Conservation (phyloP, 2,329 filamentous ascomycete genomes). For the Trichoderma brevicompactum region DNA sequence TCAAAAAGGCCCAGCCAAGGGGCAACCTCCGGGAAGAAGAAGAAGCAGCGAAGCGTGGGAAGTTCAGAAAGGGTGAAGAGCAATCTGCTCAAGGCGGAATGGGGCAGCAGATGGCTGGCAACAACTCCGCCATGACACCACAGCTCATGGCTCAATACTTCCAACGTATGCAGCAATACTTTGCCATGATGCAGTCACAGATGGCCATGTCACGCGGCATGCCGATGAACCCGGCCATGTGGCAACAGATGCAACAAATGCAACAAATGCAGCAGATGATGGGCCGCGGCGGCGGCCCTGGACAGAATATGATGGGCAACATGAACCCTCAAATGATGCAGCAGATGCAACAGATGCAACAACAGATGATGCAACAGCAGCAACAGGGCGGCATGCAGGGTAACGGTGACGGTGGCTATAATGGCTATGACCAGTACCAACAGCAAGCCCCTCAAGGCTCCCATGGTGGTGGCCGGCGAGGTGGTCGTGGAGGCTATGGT, state of each 20-base stretch:
- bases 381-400: conserved; percentile 40
- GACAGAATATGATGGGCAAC: conserved; percentile 47
- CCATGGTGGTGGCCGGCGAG: conserved; percentile 31
- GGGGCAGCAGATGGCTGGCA: conserved; percentile 49
- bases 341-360: conserved; percentile 54
- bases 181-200: conserved; percentile 91
- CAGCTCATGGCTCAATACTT: conserved; percentile 99
- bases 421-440: conserved; percentile 46
- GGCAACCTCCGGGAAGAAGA: conserved; percentile 94
- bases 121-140: conserved; percentile 76
- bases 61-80: conserved; percentile 61
- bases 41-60: conserved; percentile 65
- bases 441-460: conserved; percentile 52
- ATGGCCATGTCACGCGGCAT: conserved; percentile 82
- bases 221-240: conserved; percentile 75
- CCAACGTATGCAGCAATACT: conserved; percentile 98
- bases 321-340: conserved; percentile 62
- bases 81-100: conserved; percentile 48
- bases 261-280: conserved; percentile 68
- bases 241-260: conserved; percentile 77
- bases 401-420: conserved; percentile 36
- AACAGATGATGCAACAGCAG: conserved; percentile 50
- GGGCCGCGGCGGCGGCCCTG: conserved; percentile 44
- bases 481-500: conserved; percentile 37
- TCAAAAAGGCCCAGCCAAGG: conserved; percentile 95